Evolutionary conservation across 2,329 filamentous ascomycete genomes (phyloP).

Genomic region (Plenodomus lindquistii): DNA sequence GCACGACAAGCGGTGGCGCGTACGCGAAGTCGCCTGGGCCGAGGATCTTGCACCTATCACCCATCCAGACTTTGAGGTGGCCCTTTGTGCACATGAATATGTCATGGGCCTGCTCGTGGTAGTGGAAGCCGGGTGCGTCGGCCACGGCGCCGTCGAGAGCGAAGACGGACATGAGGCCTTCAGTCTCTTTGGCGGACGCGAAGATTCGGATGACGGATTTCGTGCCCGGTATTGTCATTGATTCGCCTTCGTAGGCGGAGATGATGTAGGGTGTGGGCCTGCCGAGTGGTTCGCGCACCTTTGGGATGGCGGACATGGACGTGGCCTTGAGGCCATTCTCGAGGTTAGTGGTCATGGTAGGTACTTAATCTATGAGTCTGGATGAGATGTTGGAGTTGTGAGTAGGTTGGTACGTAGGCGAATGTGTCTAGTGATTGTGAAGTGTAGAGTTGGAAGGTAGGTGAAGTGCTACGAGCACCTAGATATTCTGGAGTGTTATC

Average conservation of each 20-base stretch:
- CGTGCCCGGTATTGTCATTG: conserved; percentile 19
- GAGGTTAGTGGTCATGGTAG: background rate
- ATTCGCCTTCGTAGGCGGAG: conserved; percentile 19
- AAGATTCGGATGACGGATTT: conserved; percentile 21
- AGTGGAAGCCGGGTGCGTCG: conserved; percentile 24
- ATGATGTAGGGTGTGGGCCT: conserved; percentile 18
- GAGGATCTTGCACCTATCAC: conserved; percentile 20
- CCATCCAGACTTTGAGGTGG: conserved; percentile 19
- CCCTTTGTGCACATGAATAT: conserved; percentile 28
- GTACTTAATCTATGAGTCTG: background rate
- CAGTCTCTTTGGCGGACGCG: conserved; percentile 18
- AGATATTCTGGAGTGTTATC: too few species aligned
- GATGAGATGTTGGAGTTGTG: background rate
- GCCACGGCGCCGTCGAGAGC: conserved; percentile 19
- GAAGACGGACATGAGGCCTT: conserved; percentile 22
- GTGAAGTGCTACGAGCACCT: background rate
- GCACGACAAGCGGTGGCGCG: conserved; percentile 20
- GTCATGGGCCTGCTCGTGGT: conserved; percentile 23
- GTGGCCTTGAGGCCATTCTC: background rate
- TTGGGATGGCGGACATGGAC: conserved; percentile 5
- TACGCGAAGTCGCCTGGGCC: conserved; percentile 24
- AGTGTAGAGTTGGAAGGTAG: too few species aligned
- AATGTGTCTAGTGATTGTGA: background rate
- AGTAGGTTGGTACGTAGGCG: too few species aligned
- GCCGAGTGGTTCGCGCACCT: conserved; percentile 10